Evolutionary conservation across 441 rosid genomes (phyloP).

Genomic region (Euphorbia schlechtendalii): DNA sequence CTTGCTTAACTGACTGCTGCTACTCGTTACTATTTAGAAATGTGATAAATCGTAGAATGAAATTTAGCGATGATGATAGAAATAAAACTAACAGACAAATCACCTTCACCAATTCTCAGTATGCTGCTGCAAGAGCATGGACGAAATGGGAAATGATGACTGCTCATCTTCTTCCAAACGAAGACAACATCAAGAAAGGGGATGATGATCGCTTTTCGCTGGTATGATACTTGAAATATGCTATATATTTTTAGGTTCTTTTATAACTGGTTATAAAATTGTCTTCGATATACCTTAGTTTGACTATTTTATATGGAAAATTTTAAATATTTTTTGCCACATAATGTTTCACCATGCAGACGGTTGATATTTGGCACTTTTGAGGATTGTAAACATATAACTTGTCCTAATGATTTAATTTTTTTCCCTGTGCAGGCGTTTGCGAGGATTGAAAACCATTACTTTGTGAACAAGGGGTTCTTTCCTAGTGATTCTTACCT

Average conservation of each 20-base stretch:
- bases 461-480: slow-evolving; percentile 80
- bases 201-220: slow-evolving; percentile 80
- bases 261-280: background rate
- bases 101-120: slow-evolving; percentile 35
- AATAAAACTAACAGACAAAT: slow-evolving; percentile 5
- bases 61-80: background rate
- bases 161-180: slow-evolving; percentile 71
- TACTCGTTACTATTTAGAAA: background rate
- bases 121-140: slow-evolving; percentile 94
- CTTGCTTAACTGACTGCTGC: background rate
- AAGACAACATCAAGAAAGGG: slow-evolving; percentile 70
- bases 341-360: background rate
- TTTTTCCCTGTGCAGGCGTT: slow-evolving; percentile 52
- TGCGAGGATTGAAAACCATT: slow-evolving; percentile 96
- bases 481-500: slow-evolving; percentile 66
- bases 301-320: background rate
- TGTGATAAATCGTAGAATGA: background rate
- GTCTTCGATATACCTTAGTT: background rate
- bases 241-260: background rate
- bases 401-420: background rate
- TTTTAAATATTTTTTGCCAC: background rate
- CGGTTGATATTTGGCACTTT: background rate
- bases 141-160: slow-evolving; percentile 98
- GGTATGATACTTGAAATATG: slow-evolving; percentile 37
- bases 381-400: background rate